Conservation (phyloP, 768 basidiomycete species). For the Baorangia bicolor region DNA sequence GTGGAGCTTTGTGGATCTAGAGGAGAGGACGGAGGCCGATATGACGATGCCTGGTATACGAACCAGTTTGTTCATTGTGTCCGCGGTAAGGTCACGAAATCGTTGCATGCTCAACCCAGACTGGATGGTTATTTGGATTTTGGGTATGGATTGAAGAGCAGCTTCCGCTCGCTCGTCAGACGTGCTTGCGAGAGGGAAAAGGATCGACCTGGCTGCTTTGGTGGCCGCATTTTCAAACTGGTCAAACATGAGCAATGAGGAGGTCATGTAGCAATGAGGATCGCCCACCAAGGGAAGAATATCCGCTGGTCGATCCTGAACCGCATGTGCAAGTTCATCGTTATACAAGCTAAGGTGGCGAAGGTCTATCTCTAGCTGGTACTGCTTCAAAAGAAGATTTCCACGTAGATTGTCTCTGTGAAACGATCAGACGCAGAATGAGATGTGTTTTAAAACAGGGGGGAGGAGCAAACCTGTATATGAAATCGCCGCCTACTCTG, state of each 20-base stretch:
- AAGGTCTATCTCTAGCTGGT: constrained; percentile 84
- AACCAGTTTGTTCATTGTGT: constrained; percentile 94
- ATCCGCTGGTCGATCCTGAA: constrained; percentile 88
- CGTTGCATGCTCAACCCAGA: constrained; percentile 93
- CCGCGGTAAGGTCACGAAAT: constrained; percentile 91
- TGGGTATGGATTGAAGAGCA: constrained; percentile 54
- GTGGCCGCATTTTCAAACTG: constrained; percentile 93
- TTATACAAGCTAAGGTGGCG: constrained; percentile 79
- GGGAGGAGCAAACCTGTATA: constrained; percentile 66
- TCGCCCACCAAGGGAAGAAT: constrained; percentile 75
- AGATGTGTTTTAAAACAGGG: neutral
- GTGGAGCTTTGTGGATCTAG: constrained; percentile 88
- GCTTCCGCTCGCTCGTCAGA: constrained; percentile 45
- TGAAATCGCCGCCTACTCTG: constrained; percentile 86
- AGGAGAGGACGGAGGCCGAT: constrained; percentile 90
- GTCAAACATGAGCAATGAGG: neutral
- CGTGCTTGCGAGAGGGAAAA: constrained; percentile 72
- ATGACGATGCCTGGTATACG: constrained; percentile 98
- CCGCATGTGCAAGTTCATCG: constrained; percentile 88
- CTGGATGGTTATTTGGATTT: constrained; percentile 82
- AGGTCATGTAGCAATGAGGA: neutral
- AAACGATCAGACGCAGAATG: neutral
- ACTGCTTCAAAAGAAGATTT: constrained; percentile 86
- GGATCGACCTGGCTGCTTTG: constrained; percentile 76
- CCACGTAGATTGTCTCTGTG: constrained; percentile 81